phyloP scores from a whole-genome alignment of 1,139 yeast species.

The Eremothecium coryli region DNA sequence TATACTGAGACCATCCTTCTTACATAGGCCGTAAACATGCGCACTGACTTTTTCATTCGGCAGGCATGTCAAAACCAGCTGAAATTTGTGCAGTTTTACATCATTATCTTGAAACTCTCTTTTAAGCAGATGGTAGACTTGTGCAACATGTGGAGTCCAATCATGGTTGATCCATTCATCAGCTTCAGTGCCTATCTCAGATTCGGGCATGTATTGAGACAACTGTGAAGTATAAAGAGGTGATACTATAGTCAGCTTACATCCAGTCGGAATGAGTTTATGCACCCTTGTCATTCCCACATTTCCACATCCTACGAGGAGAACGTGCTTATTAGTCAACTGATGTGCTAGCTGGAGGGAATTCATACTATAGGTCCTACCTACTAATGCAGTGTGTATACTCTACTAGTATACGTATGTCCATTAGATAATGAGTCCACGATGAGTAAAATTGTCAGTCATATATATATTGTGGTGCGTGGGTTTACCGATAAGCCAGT shows the following conservation, averaged over 20 bases:
- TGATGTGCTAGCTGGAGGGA: constrained; percentile 28
- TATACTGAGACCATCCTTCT: constrained; percentile 23
- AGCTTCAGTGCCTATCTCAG: constrained; percentile 6
- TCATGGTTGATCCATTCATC: constrained; percentile 13
- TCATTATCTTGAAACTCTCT: constrained; percentile 2
- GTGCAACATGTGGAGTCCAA: constrained; percentile 2
- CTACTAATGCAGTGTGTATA: no score
- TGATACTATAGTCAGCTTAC: constrained; percentile 26
- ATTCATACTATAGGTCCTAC: constrained; percentile 8
- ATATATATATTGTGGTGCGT: no score
- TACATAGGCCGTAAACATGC: constrained; percentile 20
- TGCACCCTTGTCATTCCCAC: constrained; percentile 27
- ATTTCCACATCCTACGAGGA: constrained; percentile 29
- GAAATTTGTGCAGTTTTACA: constrained; percentile 14
- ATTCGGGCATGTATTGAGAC: constrained; percentile 4
- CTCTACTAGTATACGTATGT: no score
- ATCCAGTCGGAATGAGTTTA: constrained; percentile 27
- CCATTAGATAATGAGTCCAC: no score
- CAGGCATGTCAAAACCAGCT: constrained; percentile 25
- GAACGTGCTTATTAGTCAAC: constrained; percentile 18
- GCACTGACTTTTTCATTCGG: constrained; percentile 22
- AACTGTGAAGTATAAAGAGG: constrained; percentile 20
- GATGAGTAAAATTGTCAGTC: no score
- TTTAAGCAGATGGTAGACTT: neutral
- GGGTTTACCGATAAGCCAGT: no score